phyloP scores from a whole-genome alignment of 805 yeast species.

The Kockiozyma suomiensis region DNA sequence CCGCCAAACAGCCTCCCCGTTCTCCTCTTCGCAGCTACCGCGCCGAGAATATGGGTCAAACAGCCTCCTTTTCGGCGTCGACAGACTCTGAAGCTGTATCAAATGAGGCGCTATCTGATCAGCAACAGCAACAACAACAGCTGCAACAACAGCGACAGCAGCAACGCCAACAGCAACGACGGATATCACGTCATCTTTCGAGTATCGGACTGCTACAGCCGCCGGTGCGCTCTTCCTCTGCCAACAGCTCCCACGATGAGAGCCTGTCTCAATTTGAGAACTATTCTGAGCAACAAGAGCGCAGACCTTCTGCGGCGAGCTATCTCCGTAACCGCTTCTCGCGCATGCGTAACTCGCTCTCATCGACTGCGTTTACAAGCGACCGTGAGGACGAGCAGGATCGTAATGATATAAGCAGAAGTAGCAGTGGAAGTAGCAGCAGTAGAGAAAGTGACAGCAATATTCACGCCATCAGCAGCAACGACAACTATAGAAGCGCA shows the following conservation, averaged over 20 bases:
- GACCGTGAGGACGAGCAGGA: not conserved
- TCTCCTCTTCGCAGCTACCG: not conserved
- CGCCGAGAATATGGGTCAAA: not conserved
- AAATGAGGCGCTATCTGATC: not conserved
- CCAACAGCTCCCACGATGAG: not conserved
- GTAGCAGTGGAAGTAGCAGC: not conserved
- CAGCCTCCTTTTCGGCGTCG: conserved; percentile 4
- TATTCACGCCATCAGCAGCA: not conserved
- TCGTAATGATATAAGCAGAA: not conserved
- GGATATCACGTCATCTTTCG: conserved; percentile 18
- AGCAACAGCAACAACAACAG: not conserved
- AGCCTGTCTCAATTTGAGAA: not conserved
- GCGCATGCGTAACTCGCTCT: conserved; percentile 19
- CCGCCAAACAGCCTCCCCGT: not conserved
- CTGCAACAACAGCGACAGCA: not conserved
- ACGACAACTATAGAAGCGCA: not conserved
- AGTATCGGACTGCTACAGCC: conserved; percentile 15
- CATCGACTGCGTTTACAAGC: not conserved
- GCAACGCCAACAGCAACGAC: conserved; percentile 4
- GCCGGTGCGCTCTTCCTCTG: not conserved
- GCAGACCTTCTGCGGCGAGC: not conserved
- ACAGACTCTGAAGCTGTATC: not conserved
- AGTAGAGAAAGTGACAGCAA: not conserved
- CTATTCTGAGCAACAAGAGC: not conserved
- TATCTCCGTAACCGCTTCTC: conserved; percentile 20